These are phyloP conservation scores for Helianthus tuberosus DNA, from an alignment of 129 eudicot species.

Conservation along the genomic window DNA sequence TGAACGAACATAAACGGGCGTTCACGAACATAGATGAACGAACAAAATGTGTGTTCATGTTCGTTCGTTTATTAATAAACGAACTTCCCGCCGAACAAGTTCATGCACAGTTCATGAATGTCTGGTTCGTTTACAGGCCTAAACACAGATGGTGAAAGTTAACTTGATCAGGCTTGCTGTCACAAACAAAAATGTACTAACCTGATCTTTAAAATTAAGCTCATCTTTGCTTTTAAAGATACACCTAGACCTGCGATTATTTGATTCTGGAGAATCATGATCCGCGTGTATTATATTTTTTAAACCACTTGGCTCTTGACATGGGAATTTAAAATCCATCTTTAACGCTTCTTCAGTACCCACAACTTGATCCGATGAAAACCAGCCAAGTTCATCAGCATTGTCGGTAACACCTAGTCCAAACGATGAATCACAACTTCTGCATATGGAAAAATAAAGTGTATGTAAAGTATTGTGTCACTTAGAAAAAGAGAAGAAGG, in stretches of 20 bases:
- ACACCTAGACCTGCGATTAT: constrained; percentile 34
- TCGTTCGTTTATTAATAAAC: too few species aligned
- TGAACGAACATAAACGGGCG: too few species aligned
- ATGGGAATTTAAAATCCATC: constrained; percentile 46
- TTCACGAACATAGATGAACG: too few species aligned
- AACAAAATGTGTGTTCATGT: too few species aligned
- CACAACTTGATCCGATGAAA: constrained; percentile 57
- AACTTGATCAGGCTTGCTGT: constrained; percentile 1
- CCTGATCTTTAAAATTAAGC: constrained; percentile 41
- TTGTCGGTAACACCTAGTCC: constrained; percentile 56
- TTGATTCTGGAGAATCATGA: constrained; percentile 33
- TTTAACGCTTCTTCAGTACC: constrained; percentile 57
- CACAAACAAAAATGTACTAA: constrained; percentile 25
- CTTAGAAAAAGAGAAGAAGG: background rate
- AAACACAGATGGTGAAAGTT: background rate
- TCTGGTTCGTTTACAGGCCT: too few species aligned
- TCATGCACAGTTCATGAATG: too few species aligned
- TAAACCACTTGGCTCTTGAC: constrained; percentile 44
- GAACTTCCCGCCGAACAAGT: too few species aligned
- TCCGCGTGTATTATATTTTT: constrained; percentile 33
- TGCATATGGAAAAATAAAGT: constrained; percentile 36
- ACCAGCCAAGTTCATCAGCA: constrained; percentile 74
- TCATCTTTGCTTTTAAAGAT: constrained; percentile 38
- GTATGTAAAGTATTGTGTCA: background rate
- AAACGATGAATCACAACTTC: constrained; percentile 87